Percentiles rank a stretch among this genome's conserved stretches.
These are phyloP conservation scores for Sporobolomyces pararoseus DNA, from an alignment of 768 basidiomycete species.

Conservation along the genomic window DNA sequence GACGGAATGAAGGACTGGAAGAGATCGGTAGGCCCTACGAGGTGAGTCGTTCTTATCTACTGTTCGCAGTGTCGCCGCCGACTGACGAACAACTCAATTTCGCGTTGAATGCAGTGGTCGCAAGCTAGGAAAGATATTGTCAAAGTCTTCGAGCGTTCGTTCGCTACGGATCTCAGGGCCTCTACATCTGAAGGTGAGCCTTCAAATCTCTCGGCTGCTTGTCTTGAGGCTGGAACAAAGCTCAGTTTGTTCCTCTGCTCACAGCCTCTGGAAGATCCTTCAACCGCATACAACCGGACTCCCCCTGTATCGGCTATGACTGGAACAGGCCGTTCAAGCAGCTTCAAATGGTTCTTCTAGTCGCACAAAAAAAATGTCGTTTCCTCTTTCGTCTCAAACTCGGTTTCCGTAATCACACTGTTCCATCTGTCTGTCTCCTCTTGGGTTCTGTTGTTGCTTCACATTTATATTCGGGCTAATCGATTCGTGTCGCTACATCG, in stretches of 20 bases:
- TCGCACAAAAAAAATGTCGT: no score
- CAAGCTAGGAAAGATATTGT: slow-evolving; percentile 3
- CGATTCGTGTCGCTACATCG: no score
- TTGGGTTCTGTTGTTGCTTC: not conserved
- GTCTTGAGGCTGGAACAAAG: not conserved
- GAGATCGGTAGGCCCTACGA: not conserved
- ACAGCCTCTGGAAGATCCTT: slow-evolving; percentile 13
- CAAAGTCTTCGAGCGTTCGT: slow-evolving; percentile 3
- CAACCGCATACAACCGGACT: slow-evolving; percentile 10
- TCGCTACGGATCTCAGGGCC: slow-evolving; percentile 1
- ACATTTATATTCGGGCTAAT: not conserved
- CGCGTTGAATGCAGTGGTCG: no score
- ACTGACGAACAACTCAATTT: no score
- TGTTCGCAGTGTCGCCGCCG: no score
- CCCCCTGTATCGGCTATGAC: not conserved
- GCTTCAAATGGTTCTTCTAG: slow-evolving; percentile 15
- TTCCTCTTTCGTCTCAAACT: not conserved
- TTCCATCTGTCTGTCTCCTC: no score
- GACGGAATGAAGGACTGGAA: slow-evolving; percentile 9
- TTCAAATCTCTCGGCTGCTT: not conserved
- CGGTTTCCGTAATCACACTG: no score
- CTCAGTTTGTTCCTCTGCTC: not conserved
- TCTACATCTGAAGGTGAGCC: not conserved
- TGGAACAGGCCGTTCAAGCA: not conserved
- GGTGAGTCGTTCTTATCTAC: not conserved